phyloP scores from a whole-genome alignment of 371 early-diverging fungal genomes.

The Chytridium lagenaria region DNA sequence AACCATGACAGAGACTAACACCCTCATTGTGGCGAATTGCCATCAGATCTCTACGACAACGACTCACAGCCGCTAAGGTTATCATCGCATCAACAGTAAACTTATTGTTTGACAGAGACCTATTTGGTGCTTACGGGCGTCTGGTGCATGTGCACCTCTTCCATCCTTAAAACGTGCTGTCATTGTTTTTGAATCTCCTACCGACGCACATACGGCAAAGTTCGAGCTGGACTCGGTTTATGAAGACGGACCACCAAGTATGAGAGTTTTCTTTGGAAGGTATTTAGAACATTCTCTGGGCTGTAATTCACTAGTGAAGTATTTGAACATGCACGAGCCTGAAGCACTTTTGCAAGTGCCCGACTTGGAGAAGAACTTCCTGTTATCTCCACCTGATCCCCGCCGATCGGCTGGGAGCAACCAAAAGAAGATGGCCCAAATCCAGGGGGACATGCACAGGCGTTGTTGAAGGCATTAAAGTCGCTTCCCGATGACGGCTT shows the following conservation, averaged over 20 bases:
- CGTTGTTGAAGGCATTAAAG: neutral
- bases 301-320: neutral
- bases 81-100: too few species aligned
- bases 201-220: neutral
- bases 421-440: constrained; percentile 43
- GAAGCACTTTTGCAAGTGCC: constrained; percentile 47
- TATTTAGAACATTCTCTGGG: neutral
- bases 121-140: too few species aligned
- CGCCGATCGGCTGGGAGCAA: constrained; percentile 58
- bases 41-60: too few species aligned
- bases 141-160: neutral
- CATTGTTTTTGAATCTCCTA: neutral
- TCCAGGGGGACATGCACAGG: constrained; percentile 49
- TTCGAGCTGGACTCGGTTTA: neutral
- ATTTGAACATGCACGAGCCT: neutral
- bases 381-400: constrained; percentile 58
- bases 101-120: too few species aligned
- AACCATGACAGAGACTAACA: neutral
- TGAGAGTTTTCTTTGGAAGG: constrained; percentile 2
- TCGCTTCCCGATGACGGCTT: constrained; percentile 5
- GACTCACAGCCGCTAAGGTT: too few species aligned
- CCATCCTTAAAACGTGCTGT: constrained; percentile 4
- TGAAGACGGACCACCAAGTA: neutral
- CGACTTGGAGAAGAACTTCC: constrained; percentile 50
- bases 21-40: constrained; percentile 3